Percentiles rank a stretch among this genome's conserved stretches.
These are phyloP conservation scores for Sporothrix euskadiensis DNA, from an alignment of 2,329 filamentous ascomycete genomes.

Conservation along the genomic window DNA sequence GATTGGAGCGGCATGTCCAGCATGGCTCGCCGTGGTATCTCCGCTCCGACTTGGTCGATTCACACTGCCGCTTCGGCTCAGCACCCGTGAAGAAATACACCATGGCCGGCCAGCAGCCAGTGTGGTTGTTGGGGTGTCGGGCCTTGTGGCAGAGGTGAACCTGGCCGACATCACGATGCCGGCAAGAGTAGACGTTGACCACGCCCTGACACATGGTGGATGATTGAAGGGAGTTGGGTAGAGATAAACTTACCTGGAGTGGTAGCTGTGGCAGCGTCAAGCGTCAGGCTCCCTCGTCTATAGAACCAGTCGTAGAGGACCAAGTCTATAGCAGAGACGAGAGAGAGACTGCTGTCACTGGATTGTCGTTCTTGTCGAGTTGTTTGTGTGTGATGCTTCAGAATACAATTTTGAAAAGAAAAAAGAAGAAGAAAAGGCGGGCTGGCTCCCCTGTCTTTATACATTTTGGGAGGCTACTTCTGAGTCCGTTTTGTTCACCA, in stretches of 20 bases:
- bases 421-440: no score
- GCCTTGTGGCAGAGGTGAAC: conserved; percentile 13
- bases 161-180: conserved; percentile 21
- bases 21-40: conserved; percentile 18
- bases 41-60: neutral
- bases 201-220: conserved; percentile 25
- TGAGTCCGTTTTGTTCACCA: neutral
- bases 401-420: neutral
- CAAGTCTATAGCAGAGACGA: neutral
- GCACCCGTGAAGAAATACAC: neutral
- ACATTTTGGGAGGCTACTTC: neutral
- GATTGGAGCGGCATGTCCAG: conserved; percentile 12
- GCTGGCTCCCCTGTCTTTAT: neutral
- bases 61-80: conserved; percentile 14
- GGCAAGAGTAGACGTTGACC: conserved; percentile 25
- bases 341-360: neutral
- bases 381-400: neutral
- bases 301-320: neutral
- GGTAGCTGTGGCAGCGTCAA: neutral
- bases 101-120: conserved; percentile 18
- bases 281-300: neutral
- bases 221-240: neutral
- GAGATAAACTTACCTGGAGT: neutral
- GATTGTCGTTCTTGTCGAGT: neutral
- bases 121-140: neutral